These are phyloP conservation scores for Vigna mungo DNA, from an alignment of 306 rosid genomes.

Conservation along the genomic window DNA sequence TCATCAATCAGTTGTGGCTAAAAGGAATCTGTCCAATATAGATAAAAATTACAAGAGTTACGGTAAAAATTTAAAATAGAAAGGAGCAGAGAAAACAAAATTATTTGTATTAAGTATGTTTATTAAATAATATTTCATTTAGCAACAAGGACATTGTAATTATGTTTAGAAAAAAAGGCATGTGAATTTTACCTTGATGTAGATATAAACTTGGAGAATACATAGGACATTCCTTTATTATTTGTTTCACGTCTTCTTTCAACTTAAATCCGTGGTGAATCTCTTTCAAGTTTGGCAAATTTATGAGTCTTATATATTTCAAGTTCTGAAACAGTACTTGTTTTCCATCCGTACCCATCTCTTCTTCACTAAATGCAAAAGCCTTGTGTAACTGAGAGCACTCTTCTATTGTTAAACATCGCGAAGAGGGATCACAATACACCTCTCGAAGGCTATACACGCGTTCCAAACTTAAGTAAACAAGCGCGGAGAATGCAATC, in stretches of 20 bases:
- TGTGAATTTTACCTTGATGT: not conserved
- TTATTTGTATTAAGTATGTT: too few relatives aligned
- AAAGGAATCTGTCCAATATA: too few relatives aligned
- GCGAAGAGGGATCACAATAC: too few relatives aligned
- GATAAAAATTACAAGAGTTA: too few relatives aligned
- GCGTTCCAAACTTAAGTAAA: not conserved
- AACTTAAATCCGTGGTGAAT: not conserved
- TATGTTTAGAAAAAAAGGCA: too few relatives aligned
- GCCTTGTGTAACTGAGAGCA: not conserved
- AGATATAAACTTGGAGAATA: not conserved
- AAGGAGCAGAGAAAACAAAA: too few relatives aligned
- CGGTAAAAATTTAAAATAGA: too few relatives aligned
- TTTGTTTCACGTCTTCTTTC: not conserved
- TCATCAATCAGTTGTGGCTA: too few relatives aligned
- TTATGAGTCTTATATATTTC: fast-evolving
- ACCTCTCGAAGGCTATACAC: not conserved
- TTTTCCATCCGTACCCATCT: not conserved
- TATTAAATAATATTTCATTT: too few relatives aligned
- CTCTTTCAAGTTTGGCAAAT: not conserved
- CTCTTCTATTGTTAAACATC: not conserved
- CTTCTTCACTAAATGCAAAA: not conserved
- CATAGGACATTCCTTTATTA: not conserved
- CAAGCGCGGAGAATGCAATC: not conserved
- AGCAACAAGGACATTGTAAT: too few relatives aligned
- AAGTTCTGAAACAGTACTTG: not conserved